These are phyloP conservation scores for Hydrangea macrophylla DNA, from an alignment of 148 eudicot genomes.

Conservation along the genomic window DNA sequence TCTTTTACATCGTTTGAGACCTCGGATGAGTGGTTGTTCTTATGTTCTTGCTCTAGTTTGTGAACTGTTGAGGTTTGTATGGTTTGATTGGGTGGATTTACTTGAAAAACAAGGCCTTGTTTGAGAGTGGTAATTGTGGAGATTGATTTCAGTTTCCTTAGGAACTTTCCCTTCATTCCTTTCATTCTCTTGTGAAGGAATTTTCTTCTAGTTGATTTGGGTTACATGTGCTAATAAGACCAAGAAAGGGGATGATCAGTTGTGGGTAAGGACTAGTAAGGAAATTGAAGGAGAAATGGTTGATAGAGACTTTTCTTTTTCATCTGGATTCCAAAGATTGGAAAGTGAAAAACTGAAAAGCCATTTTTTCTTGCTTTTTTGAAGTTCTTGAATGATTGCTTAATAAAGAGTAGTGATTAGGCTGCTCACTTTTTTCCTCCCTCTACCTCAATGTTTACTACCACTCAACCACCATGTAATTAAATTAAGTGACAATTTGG, in stretches of 20 bases:
- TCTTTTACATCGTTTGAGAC: slow-evolving; percentile 9
- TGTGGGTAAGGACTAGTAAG: neutral
- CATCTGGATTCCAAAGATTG: neutral
- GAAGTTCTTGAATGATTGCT: slow-evolving; percentile 11
- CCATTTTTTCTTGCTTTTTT: slow-evolving; percentile 3
- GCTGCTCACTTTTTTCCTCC: slow-evolving; percentile 5
- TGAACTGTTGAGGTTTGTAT: neutral
- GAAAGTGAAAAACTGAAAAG: slow-evolving; percentile 17
- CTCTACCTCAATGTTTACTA: neutral
- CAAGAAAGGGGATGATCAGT: neutral
- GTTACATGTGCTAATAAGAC: no score
- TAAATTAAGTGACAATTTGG: neutral
- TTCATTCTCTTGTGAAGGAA: slow-evolving; percentile 20
- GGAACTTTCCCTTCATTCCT: slow-evolving; percentile 27
- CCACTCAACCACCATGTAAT: neutral
- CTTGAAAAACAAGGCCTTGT: slow-evolving; percentile 19
- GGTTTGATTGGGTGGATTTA: slow-evolving; percentile 4
- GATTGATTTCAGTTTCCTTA: slow-evolving; percentile 28
- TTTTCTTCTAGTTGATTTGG: no score
- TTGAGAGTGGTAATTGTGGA: slow-evolving; percentile 22
- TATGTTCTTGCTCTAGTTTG: neutral
- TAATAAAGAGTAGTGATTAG: neutral
- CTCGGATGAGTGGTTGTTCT: neutral
- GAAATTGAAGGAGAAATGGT: neutral
- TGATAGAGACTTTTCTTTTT: slow-evolving; percentile 5